Evolutionary conservation across 1,284 basidiomycete species (phyloP), one percentile per base, ranked within the genome.

Genomic region (Tylopilus sp.): DNA sequence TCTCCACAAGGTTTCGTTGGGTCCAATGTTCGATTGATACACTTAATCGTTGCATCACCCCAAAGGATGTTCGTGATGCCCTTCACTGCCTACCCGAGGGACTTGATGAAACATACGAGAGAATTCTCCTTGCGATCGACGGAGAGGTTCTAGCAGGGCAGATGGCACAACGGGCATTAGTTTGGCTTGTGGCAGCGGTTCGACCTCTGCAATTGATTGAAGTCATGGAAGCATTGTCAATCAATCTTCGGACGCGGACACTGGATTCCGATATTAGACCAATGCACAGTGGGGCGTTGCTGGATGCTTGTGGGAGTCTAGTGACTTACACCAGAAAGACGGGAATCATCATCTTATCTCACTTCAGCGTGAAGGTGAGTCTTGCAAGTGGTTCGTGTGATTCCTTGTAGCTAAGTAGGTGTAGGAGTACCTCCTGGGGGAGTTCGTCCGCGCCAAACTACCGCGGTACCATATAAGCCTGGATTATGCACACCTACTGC

Each of bases 1-100:
- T 1, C 1, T 26, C 13, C 11, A 1, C 8, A 29, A 53, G 49
- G 49, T 53, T 53, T 16, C 30, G 51, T 1, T 51, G 50, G 50
- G 23, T 40, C 0, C 51, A 52, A 6, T 50, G 49, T 23, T 36
- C 48, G 6, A 35, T 49, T 8, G 37, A 49, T 26, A 35, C 33
- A 11, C 49, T 51, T 12, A 7, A 40, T 16, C 51, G 28, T 21
- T 51, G 31, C 2, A 7, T 45, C 12, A 52, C 48, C 4, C 31
- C 13, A 12, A 19, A 16, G 8, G 26, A 36, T 3, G 28, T 36
- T 2, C 49, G 31, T 12, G 10, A 28, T 0, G 45, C 31, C n/a
- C 45, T 47, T 3, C 4, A 35, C 4, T 21, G 3, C 42, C 18
- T 47, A 13, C 45, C 45, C 7, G 21, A 45, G 18, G 45, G 45